Conservation (phyloP, 306 rosid genomes). For the Dalbergia oliveri region DNA sequence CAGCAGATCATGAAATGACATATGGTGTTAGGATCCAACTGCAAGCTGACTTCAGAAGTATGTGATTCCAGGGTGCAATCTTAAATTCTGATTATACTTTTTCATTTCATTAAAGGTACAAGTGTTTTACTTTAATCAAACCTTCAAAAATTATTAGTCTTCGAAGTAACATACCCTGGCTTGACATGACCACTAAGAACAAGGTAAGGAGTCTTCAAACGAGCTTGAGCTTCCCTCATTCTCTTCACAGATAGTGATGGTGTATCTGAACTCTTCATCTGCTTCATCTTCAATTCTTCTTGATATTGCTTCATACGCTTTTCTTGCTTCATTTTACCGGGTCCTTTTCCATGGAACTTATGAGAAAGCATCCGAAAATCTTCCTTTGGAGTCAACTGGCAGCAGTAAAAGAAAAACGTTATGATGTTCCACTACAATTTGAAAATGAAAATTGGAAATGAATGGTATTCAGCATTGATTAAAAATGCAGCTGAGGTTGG, state of each 20-base stretch:
- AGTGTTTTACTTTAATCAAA: constrained; percentile 4
- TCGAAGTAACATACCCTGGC: constrained; percentile 74
- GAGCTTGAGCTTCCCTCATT: constrained; percentile 97
- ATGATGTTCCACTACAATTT: constrained; percentile 23
- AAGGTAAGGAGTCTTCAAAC: constrained; percentile 82
- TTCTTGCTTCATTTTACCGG: constrained; percentile 98
- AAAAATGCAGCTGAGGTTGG: constrained; percentile 29
- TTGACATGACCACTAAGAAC: constrained; percentile 95
- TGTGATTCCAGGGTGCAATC: too few species aligned
- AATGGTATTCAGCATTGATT: background rate
- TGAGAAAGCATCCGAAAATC: constrained; percentile 83
- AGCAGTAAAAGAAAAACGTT: constrained; percentile 40
- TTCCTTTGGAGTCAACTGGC: constrained; percentile 96
- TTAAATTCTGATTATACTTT: background rate
- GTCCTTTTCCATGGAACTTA: constrained; percentile 93
- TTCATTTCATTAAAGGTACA: constrained; percentile 19
- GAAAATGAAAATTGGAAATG: constrained; percentile 40
- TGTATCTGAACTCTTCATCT: constrained; percentile 93
- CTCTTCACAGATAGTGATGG: constrained; percentile 89
- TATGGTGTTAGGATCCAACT: background rate
- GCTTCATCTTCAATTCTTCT: constrained; percentile 89
- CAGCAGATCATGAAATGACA: constrained; percentile 2
- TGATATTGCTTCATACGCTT: constrained; percentile 88
- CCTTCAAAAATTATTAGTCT: constrained; percentile 19
- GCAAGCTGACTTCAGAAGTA: too few species aligned